Evolutionary conservation across 140 eudicot genomes (phyloP).

Genomic region (Oenanthe javanica): DNA sequence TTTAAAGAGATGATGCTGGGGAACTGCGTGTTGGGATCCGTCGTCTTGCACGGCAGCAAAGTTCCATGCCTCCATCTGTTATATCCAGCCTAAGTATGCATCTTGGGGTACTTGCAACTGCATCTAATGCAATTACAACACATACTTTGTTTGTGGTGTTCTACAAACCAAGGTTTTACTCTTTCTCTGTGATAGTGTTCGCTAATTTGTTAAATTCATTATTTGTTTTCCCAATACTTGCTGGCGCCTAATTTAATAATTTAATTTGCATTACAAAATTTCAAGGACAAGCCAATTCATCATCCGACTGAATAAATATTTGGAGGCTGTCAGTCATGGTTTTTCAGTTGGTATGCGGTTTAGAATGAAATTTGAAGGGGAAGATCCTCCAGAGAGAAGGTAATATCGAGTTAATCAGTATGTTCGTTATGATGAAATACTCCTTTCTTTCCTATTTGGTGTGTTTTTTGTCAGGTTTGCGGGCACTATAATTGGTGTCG

Average conservation of each 20-base stretch:
- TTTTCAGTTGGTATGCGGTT: constrained; percentile 60
- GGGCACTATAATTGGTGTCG: constrained; percentile 48
- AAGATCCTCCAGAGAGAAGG: constrained; percentile 70
- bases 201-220: not conserved
- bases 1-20: constrained; percentile 40
- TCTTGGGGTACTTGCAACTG: constrained; percentile 68
- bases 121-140: constrained; percentile 57
- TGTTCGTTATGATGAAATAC: not conserved
- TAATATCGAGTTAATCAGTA: constrained; percentile 2
- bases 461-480: constrained; percentile 31
- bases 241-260: not conserved
- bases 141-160: constrained; percentile 50
- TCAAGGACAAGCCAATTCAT: constrained; percentile 66
- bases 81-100: constrained; percentile 72
- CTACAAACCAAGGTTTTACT: constrained; percentile 55
- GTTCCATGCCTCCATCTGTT: constrained; percentile 52
- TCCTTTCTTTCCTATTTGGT: not conserved
- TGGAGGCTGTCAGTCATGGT: constrained; percentile 33
- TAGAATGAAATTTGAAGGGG: constrained; percentile 60
- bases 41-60: constrained; percentile 43
- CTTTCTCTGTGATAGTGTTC: not conserved
- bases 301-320: constrained; percentile 45
- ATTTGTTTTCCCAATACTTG: not conserved
- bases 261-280: not conserved
- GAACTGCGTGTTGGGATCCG: constrained; percentile 61